phyloP scores from a whole-genome alignment of 108 stramenopile genomes.

The Bacterosira constricta region DNA sequence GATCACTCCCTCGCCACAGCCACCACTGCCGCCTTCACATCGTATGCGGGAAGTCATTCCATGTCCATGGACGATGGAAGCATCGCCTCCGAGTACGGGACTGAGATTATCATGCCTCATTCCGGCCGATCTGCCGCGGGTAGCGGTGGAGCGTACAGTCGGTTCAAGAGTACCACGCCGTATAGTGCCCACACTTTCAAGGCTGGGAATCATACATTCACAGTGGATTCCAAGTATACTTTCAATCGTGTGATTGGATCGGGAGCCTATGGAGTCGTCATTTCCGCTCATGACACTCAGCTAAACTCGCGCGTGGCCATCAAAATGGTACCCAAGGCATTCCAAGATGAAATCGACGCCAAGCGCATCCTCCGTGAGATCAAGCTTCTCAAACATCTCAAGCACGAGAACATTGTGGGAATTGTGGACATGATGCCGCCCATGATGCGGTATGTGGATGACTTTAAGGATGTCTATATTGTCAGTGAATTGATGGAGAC shows the following conservation, averaged over 20 bases:
- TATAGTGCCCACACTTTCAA: slow-evolving; percentile 82
- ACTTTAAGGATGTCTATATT: slow-evolving; percentile 98
- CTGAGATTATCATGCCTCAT: slow-evolving; percentile 37
- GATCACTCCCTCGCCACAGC: slow-evolving; percentile 34
- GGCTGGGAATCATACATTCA: slow-evolving; percentile 85
- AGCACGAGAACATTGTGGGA: slow-evolving; percentile 92
- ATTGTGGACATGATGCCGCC: slow-evolving; percentile 91
- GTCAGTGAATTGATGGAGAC: slow-evolving; percentile 99
- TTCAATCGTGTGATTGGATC: slow-evolving; percentile 89
- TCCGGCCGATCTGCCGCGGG: slow-evolving; percentile 23
- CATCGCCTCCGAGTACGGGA: slow-evolving; percentile 48
- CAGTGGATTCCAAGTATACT: slow-evolving; percentile 81
- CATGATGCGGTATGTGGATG: slow-evolving; percentile 79
- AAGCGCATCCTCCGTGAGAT: slow-evolving; percentile 99
- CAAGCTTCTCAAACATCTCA: slow-evolving; percentile 90
- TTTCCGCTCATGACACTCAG: slow-evolving; percentile 81
- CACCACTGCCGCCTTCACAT: slow-evolving; percentile 40
- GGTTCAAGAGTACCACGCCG: slow-evolving; percentile 36
- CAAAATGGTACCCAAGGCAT: slow-evolving; percentile 96
- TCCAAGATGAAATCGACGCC: slow-evolving; percentile 98
- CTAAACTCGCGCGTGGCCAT: slow-evolving; percentile 87
- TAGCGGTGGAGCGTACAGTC: slow-evolving; percentile 6
- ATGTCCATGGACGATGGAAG: slow-evolving; percentile 51
- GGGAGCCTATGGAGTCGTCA: slow-evolving; percentile 98
- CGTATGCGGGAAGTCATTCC: slow-evolving; percentile 32